These are phyloP conservation scores for Millerago galiae DNA, from an alignment of 805 yeast genomes.

Conservation along the genomic window DNA sequence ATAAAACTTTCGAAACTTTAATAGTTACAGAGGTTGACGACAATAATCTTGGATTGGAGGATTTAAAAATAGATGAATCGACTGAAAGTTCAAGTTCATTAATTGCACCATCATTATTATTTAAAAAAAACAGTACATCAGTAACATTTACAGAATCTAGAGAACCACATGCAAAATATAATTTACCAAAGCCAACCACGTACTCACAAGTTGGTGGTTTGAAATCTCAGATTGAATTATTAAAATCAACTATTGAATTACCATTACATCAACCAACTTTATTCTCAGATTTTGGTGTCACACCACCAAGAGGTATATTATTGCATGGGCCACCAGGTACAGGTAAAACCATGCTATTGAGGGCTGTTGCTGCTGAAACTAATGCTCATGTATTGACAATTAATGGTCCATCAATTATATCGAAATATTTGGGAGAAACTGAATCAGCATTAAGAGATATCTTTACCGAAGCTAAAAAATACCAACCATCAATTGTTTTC, in stretches of 20 bases:
- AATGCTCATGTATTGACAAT: slow-evolving; percentile 81
- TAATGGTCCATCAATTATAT: slow-evolving; percentile 87
- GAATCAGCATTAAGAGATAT: slow-evolving; percentile 77
- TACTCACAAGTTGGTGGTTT: slow-evolving; percentile 77
- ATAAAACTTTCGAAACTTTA: slow-evolving; percentile 13
- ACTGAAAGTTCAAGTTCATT: slow-evolving; percentile 16
- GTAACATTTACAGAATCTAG: slow-evolving; percentile 19
- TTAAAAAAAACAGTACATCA: slow-evolving; percentile 29
- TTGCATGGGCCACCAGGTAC: slow-evolving; percentile 97
- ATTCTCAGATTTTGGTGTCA: slow-evolving; percentile 78
- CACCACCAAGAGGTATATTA: slow-evolving; percentile 91
- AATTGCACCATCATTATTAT: slow-evolving; percentile 44
- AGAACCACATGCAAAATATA: slow-evolving; percentile 33
- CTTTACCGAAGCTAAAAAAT: slow-evolving; percentile 78
- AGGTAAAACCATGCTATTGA: slow-evolving; percentile 84
- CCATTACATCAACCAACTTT: slow-evolving; percentile 75
- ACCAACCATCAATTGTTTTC: slow-evolving; percentile 82
- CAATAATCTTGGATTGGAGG: slow-evolving; percentile 27
- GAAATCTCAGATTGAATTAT: slow-evolving; percentile 46
- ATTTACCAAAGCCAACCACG: slow-evolving; percentile 34
- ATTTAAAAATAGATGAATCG: slow-evolving; percentile 12
- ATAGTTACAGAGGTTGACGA: slow-evolving; percentile 25
- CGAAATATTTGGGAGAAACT: slow-evolving; percentile 91
- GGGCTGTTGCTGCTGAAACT: slow-evolving; percentile 72
- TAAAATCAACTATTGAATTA: slow-evolving; percentile 65